Evolutionary conservation across 805 yeast species (phyloP), one percentile per base, ranked within the genome.

Genomic region (Candida berthetii): DNA sequence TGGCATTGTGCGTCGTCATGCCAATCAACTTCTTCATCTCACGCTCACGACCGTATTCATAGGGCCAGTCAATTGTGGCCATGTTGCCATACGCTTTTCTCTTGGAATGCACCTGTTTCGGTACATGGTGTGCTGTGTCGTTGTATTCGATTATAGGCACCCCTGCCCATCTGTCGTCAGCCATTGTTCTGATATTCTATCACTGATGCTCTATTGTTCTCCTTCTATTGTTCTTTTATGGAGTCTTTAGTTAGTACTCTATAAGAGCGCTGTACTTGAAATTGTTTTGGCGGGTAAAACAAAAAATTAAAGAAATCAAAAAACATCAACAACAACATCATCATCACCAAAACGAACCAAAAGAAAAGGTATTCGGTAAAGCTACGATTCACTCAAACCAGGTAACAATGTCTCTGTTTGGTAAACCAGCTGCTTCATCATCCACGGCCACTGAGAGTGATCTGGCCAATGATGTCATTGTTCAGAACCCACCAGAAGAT

Each of bases 401-500:
- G 25, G 9, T 4, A 4, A 31, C 20, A 10, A 67, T 68, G 74
- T 66, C 76, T 25, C 69, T 66, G 48, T 58, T 65, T 41, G 51
- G 29, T 13, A 50, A 60, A 38, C 43, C 60, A 7, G 42, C 56
- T 7, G 29, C 55, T 7, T 42, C 61, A 1, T 46, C 61, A 7
- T 37, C 50, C 8, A 49, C 54, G 14, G 57, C 58, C 4, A 47
- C 57, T 3, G 58, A 53, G 40, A 54, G 58, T 1, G 87, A 80
- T 45, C 64, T 85, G 43, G 74, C 80, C 50, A 78, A 81, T 57
- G 96, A 87, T 61, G 73, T 83, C 42, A 68, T 77, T 31, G 70
- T 88, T 32, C 74, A 77, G 46, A 83, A 84, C 54, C 86, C 91
- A 3, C 96, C 96, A n/a, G 95, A 86, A 47, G 99, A 93, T 60